A percentile compares a stretch with the other conserved stretches of the same genome.
These are phyloP conservation scores for Saccharomycopsis lassenensis DNA, from an alignment of 805 yeast genomes.

Conservation along the genomic window DNA sequence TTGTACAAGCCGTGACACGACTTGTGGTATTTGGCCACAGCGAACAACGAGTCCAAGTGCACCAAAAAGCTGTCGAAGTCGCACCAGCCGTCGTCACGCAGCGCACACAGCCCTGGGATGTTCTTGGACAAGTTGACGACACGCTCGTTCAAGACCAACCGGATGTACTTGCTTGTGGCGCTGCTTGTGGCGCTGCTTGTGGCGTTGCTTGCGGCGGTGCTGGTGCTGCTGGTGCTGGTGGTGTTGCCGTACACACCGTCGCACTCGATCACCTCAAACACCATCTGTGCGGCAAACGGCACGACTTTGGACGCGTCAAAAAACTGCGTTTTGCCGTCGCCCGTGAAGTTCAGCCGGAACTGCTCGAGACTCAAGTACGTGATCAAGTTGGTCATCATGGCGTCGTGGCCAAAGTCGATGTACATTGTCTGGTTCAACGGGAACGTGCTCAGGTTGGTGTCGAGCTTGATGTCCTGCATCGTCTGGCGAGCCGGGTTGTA, in stretches of 20 bases:
- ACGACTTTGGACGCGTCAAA: constrained; percentile 13
- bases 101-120: constrained; percentile 16
- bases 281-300: constrained; percentile 15
- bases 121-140: constrained; percentile 16
- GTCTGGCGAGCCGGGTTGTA: constrained; percentile 38
- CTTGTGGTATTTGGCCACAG: too few species aligned
- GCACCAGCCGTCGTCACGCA: constrained; percentile 21
- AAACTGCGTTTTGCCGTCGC: constrained; percentile 1
- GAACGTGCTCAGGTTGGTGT: constrained; percentile 22
- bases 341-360: constrained; percentile 8
- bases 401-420: constrained; percentile 62
- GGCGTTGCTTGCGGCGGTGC: too few species aligned
- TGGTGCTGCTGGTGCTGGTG: constrained; percentile 12
- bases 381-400: constrained; percentile 48
- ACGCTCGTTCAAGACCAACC: constrained; percentile 17
- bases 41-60: too few species aligned
- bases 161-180: constrained; percentile 17
- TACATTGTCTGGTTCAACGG: constrained; percentile 41
- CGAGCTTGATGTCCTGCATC: constrained; percentile 33
- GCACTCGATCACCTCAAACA: constrained; percentile 16
- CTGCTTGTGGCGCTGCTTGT: background rate
- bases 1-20: too few species aligned
- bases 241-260: too few species aligned
- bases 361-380: constrained; percentile 47
- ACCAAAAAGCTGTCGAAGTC: constrained; percentile 13